Evolutionary conservation across 1,284 basidiomycete species (phyloP).

Genomic region (Ustilago esculenta): DNA sequence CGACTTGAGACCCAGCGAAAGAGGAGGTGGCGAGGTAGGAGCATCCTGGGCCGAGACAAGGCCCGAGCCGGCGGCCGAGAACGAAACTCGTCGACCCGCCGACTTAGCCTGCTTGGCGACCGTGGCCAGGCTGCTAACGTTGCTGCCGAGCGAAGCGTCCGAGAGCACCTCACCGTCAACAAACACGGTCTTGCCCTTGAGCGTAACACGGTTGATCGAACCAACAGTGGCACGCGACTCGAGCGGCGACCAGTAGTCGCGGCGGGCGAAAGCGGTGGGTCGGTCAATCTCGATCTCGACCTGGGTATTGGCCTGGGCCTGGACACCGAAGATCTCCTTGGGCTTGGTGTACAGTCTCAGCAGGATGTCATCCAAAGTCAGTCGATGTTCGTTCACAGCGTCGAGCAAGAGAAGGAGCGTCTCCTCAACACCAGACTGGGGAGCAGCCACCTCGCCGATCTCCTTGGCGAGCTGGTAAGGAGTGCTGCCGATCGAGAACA

Average conservation of each 20-base stretch:
- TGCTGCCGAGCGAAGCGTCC: constrained; percentile 76
- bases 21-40: constrained; percentile 50
- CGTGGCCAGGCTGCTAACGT: constrained; percentile 77
- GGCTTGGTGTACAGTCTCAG: constrained; percentile 89
- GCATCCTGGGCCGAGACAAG: constrained; percentile 53
- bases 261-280: constrained; percentile 73
- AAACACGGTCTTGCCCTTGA: constrained; percentile 90
- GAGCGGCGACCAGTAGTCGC: constrained; percentile 83
- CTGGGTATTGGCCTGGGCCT: constrained; percentile 77
- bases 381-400: constrained; percentile 81
- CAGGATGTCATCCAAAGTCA: constrained; percentile 85
- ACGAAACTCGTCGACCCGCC: constrained; percentile 42
- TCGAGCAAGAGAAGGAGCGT: constrained; percentile 86
- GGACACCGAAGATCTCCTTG: constrained; percentile 86
- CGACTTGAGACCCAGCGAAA: constrained; percentile 41
- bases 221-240: constrained; percentile 77
- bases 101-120: constrained; percentile 39
- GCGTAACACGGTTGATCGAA: constrained; percentile 86
- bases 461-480: constrained; percentile 82
- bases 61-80: constrained; percentile 30
- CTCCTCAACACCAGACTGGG: constrained; percentile 86
- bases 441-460: constrained; percentile 75
- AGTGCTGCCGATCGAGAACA: constrained; percentile 86
- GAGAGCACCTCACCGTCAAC: constrained; percentile 83
- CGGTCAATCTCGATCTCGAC: constrained; percentile 94